Conservation (phyloP, 495 filamentous ascomycete species). For the Neurospora sp. region DNA sequence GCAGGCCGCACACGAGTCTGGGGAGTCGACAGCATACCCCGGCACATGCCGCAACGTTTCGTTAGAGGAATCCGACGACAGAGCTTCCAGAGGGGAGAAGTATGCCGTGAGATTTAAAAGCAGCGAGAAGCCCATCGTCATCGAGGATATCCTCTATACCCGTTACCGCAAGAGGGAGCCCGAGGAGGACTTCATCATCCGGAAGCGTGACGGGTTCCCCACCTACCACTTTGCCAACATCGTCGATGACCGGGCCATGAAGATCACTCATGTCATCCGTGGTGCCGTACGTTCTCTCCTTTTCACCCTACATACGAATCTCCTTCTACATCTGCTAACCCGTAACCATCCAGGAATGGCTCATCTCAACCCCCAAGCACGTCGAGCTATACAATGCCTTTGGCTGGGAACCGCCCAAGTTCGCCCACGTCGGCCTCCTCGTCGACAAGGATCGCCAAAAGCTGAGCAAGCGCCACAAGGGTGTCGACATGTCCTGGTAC, state of each 20-base stretch:
- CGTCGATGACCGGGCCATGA: slow-evolving; percentile 88
- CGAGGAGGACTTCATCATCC: slow-evolving; percentile 56
- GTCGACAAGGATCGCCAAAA: slow-evolving; percentile 68
- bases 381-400: slow-evolving; percentile 80
- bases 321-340: background rate
- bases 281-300: slow-evolving; percentile 36
- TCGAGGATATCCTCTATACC: slow-evolving; percentile 71
- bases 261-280: slow-evolving; percentile 90
- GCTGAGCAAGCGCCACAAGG: slow-evolving; percentile 76
- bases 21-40: slow-evolving; percentile 63
- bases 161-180: slow-evolving; percentile 35
- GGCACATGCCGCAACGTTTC: slow-evolving; percentile 62
- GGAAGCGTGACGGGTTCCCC: slow-evolving; percentile 84
- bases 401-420: slow-evolving; percentile 71
- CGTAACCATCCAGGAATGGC: slow-evolving; percentile 56
- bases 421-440: slow-evolving; percentile 83
- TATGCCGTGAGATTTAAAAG: slow-evolving; percentile 70
- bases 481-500: slow-evolving; percentile 61
- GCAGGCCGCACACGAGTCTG: slow-evolving; percentile 44
- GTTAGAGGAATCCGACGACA: slow-evolving; percentile 54
- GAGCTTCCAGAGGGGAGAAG: slow-evolving; percentile 55
- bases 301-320: background rate
- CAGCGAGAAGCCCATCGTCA: slow-evolving; percentile 45
- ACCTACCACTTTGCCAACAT: slow-evolving; percentile 98
- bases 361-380: slow-evolving; percentile 86